Conservation (phyloP, 164 flowering plant genomes). For the Berberis vulgaris region DNA sequence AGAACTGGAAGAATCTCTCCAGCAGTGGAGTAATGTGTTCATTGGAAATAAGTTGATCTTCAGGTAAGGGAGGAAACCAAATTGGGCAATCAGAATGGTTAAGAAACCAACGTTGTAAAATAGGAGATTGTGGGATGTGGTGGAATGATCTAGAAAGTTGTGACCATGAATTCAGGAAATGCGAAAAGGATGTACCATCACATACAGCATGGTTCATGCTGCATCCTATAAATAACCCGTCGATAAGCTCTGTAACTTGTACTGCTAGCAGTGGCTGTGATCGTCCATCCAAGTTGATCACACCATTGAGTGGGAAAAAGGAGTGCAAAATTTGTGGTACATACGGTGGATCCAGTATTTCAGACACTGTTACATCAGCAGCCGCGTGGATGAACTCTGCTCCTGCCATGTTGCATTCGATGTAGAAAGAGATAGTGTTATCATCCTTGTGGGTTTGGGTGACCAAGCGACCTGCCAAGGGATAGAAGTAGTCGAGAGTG, state of each 20-base stretch:
- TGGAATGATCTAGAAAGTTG: slow-evolving; percentile 9
- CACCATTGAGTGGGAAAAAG: slow-evolving; percentile 10
- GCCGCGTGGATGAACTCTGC: slow-evolving; percentile 16
- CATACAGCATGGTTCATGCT: slow-evolving; percentile 15
- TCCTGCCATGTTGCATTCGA: slow-evolving; percentile 16
- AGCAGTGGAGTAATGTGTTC: neutral
- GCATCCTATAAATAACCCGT: slow-evolving; percentile 23
- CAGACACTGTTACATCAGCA: slow-evolving; percentile 4
- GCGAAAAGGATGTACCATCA: slow-evolving; percentile 30
- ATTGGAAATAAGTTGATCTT: neutral
- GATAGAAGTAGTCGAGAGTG: slow-evolving; percentile 14
- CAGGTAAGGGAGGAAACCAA: slow-evolving; percentile 10
- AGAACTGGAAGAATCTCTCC: slow-evolving; percentile 15
- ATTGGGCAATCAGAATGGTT: slow-evolving; percentile 8
- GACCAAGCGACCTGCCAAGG: slow-evolving; percentile 12
- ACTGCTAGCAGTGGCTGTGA: slow-evolving; percentile 14
- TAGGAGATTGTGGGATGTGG: slow-evolving; percentile 14
- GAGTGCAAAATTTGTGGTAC: slow-evolving; percentile 9
- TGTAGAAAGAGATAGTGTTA: slow-evolving; percentile 7
- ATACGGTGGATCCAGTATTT: slow-evolving; percentile 1
- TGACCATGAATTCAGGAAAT: slow-evolving; percentile 26
- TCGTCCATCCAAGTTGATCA: slow-evolving; percentile 12
- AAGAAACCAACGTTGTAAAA: slow-evolving; percentile 19
- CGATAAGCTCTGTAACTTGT: slow-evolving; percentile 21
- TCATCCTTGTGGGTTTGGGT: slow-evolving; percentile 6